phyloP scores from a whole-genome alignment of 495 filamentous ascomycete genomes.

The Tirmania nivea region DNA sequence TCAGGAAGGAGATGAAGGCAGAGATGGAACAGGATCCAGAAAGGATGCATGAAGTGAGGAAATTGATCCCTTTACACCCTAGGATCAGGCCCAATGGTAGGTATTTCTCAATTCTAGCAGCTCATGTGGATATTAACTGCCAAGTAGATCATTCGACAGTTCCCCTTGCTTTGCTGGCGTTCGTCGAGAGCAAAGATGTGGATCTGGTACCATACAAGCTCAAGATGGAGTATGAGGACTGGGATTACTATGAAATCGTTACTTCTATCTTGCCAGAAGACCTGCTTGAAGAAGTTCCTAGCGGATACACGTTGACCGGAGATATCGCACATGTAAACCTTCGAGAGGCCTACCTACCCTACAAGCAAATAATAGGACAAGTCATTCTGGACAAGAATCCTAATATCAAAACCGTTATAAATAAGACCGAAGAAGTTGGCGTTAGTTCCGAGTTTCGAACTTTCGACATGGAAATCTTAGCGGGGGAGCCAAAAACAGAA shows the following conservation, averaged over 20 bases:
- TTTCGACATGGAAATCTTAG: constrained; percentile 80
- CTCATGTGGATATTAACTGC: constrained; percentile 5
- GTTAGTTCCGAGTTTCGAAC: constrained; percentile 69
- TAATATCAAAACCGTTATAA: constrained; percentile 65
- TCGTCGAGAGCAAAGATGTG: constrained; percentile 42
- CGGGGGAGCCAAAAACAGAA: constrained; percentile 53
- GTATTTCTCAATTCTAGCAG: neutral
- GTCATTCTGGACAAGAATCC: constrained; percentile 76
- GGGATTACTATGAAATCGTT: constrained; percentile 73
- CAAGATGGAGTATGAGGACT: constrained; percentile 60
- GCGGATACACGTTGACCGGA: constrained; percentile 65
- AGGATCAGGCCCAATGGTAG: constrained; percentile 37
- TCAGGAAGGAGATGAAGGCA: too few relatives aligned
- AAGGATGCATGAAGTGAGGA: neutral
- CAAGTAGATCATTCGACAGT: constrained; percentile 48
- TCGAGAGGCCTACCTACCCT: constrained; percentile 51
- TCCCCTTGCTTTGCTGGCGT: constrained; percentile 42
- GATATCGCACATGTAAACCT: constrained; percentile 91
- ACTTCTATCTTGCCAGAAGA: constrained; percentile 48
- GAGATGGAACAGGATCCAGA: too few relatives aligned
- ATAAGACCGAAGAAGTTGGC: constrained; percentile 80
- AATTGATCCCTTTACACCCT: neutral
- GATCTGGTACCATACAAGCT: constrained; percentile 52
- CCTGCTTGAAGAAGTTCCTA: constrained; percentile 52
- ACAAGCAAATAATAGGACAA: constrained; percentile 62